Evolutionary conservation across 2,329 filamentous ascomycete species (phyloP), one percentile per base, ranked within the genome.

Genomic region (Aspergillus tamarii): DNA sequence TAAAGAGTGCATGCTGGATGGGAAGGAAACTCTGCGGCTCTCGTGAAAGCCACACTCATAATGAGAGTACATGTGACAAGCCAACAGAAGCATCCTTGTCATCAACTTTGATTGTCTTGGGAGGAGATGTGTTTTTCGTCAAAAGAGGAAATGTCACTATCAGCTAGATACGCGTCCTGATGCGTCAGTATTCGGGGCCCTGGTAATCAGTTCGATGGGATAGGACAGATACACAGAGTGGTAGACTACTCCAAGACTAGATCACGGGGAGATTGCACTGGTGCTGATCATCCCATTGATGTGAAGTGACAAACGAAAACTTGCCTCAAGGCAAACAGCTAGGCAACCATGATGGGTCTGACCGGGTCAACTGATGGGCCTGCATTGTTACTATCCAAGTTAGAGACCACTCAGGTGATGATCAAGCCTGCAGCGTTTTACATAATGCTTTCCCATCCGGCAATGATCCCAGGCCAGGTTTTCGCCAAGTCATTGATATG

Each of bases 351-450:
- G 3, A 87, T 74, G 0, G 84, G 84, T 45, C 85, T 76, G n/a
- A 83, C 72, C 1, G 76, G 74, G 41, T 67, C 76, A 64, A 84
- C 74, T 5, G 66, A 67, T 14, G 63, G 58, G 3, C 64, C 56
- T 53, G 67, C 66, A 56, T n/a, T 26, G 3, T n/a, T 14, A 23
- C 32, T 72, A 52, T 77, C 89, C 82, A 0, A 92, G 89, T 85
- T 93, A 90, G 14, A 93, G 86, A 11, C 94, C 19, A 30, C 14
- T 19, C 48, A 32, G 7, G 11, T 6, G n/a, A 46, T 21, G 21
- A 46, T 21, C n/a, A 23, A 26, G n/a, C 14, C 28, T 30, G 26
- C 26, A 30, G 23, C 26, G n/a, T 41, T 41, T 57, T 36, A 36
- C 34, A 36, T 16, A 36, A 36, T 16, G 5, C 5, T 8, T 36